Evolutionary conservation across 805 yeast species (phyloP).

Genomic region (Candida coleopterorum): DNA sequence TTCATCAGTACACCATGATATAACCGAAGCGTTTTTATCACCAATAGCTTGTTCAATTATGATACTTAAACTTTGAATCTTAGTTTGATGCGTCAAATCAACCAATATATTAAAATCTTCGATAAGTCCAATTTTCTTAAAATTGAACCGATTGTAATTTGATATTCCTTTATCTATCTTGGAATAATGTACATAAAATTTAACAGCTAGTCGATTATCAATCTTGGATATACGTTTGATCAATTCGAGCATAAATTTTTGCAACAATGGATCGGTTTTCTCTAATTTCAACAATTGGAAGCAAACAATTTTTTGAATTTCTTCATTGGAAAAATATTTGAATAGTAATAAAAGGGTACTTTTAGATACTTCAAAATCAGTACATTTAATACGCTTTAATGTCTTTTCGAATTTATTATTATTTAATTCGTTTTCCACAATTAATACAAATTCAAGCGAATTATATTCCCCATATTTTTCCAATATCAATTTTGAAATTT

Average conservation of each 20-base stretch:
- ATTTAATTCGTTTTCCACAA: slow-evolving; percentile 22
- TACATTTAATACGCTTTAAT: slow-evolving; percentile 17
- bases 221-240: slow-evolving; percentile 10
- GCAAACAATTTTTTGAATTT: not conserved
- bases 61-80: slow-evolving; percentile 18
- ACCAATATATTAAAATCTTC: slow-evolving; percentile 2
- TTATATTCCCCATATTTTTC: slow-evolving; percentile 20
- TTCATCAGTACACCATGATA: slow-evolving; percentile 29
- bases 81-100: slow-evolving; percentile 5
- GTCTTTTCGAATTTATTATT: slow-evolving; percentile 22
- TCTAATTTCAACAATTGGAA: slow-evolving; percentile 8
- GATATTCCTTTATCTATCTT: not conserved
- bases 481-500: slow-evolving; percentile 24
- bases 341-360: slow-evolving; percentile 22
- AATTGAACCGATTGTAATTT: slow-evolving; percentile 8
- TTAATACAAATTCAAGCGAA: slow-evolving; percentile 21
- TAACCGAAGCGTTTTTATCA: slow-evolving; percentile 17
- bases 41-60: slow-evolving; percentile 20
- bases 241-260: slow-evolving; percentile 15
- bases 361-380: slow-evolving; percentile 19
- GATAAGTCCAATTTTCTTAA: not conserved
- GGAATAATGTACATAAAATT: not conserved
- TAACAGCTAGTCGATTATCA: not conserved
- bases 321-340: slow-evolving; percentile 4
- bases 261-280: slow-evolving; percentile 12